These are phyloP conservation scores for Citrus hindsii DNA, from an alignment of 345 rosid species.

Conservation along the genomic window DNA sequence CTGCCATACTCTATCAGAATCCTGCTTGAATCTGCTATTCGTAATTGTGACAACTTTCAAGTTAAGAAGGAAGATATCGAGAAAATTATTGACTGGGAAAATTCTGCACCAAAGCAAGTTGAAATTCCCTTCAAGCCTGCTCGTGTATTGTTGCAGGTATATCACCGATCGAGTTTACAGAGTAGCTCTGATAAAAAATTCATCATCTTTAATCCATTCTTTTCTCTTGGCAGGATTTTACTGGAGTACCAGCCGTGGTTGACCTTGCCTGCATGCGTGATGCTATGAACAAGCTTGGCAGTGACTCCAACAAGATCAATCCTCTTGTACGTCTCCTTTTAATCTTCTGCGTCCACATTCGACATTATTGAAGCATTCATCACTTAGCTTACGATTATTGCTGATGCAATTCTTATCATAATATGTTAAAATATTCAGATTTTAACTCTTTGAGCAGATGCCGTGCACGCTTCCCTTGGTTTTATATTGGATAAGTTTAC, in stretches of 20 bases:
- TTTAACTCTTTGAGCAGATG: neutral
- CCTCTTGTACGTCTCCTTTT: constrained; percentile 52
- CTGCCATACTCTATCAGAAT: constrained; percentile 92
- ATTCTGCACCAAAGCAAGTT: constrained; percentile 79
- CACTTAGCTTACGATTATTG: neutral
- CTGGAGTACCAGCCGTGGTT: constrained; percentile 99
- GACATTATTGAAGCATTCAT: neutral
- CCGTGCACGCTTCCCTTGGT: neutral
- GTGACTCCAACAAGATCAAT: constrained; percentile 89
- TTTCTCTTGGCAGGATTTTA: constrained; percentile 69
- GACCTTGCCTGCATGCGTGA: constrained; percentile 99
- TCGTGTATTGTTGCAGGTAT: constrained; percentile 93
- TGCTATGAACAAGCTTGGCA: constrained; percentile 89
- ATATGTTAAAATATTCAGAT: neutral
- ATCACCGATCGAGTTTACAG: neutral
- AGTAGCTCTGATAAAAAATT: neutral
- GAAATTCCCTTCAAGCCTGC: constrained; percentile 99
- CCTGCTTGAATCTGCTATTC: constrained; percentile 92
- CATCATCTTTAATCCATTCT: constrained; percentile 11
- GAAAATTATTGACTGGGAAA: constrained; percentile 96
- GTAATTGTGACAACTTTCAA: constrained; percentile 96
- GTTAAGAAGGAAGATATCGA: constrained; percentile 89
- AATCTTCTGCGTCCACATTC: neutral
- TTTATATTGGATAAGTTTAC: neutral
- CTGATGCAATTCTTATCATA: neutral